phyloP scores from a whole-genome alignment of 179 eudicot genomes.

The Pouteria campechiana region DNA sequence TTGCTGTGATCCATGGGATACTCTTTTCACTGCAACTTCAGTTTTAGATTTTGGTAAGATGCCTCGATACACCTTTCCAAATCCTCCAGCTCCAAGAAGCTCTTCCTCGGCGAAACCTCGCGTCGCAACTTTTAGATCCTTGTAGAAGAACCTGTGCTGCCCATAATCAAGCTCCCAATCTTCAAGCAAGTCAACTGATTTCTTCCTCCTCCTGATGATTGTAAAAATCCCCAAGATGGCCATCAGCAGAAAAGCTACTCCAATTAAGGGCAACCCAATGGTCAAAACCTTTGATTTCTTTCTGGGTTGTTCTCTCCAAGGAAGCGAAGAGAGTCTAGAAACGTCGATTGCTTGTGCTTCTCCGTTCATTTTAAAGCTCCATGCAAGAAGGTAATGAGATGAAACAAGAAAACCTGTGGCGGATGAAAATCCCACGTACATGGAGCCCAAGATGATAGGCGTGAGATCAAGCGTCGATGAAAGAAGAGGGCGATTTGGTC shows the following conservation, averaged over 20 bases:
- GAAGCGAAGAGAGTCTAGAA: conserved; percentile 30
- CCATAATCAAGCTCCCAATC: conserved; percentile 66
- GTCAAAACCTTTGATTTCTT: conserved; percentile 17
- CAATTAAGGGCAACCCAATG: conserved; percentile 20
- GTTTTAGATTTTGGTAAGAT: conserved; percentile 12
- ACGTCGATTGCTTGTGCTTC: conserved; percentile 31
- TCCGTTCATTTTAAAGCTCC: conserved; percentile 52
- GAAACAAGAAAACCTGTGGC: conserved; percentile 40
- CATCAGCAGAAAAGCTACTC: conserved; percentile 12
- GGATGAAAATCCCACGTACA: conserved; percentile 35
- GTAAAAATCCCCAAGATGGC: conserved; percentile 11
- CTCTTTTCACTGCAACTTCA: conserved; percentile 36
- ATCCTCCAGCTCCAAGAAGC: conserved; percentile 62
- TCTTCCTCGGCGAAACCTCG: conserved; percentile 47
- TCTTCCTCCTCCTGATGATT: conserved; percentile 27
- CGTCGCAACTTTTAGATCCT: conserved; percentile 55
- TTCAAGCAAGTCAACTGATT: conserved; percentile 47
- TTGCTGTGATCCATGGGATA: conserved; percentile 50
- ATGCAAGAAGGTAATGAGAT: conserved; percentile 46
- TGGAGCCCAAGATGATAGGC: background rate
- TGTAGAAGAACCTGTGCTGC: conserved; percentile 48
- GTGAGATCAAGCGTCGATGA: too few relatives aligned
- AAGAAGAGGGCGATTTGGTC: too few relatives aligned
- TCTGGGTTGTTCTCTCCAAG: conserved; percentile 20
- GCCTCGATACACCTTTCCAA: conserved; percentile 71